Conservation (phyloP, 176 grass and related monocot species). For the Zoysia japonica region DNA sequence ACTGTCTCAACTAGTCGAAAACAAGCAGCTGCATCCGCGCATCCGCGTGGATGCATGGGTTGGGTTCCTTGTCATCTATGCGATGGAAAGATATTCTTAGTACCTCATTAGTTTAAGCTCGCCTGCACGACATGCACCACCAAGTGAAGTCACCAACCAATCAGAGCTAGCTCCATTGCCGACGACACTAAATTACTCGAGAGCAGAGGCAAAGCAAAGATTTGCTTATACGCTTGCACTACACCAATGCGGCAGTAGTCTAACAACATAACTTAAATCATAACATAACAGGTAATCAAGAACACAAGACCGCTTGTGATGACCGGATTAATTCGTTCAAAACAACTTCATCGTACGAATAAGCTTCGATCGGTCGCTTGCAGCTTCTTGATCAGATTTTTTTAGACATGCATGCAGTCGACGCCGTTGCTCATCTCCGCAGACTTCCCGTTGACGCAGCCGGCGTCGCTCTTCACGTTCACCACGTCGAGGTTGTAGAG, state of each 20-base stretch:
- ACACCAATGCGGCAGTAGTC: background rate
- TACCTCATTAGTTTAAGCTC: background rate
- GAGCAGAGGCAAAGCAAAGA: background rate
- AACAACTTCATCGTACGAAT: background rate
- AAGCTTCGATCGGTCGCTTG: too few relatives aligned
- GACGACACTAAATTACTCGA: background rate
- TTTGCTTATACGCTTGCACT: background rate
- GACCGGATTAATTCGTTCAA: background rate
- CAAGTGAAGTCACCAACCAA: background rate
- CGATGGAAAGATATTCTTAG: too few relatives aligned
- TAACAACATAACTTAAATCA: background rate
- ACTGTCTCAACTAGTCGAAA: too few relatives aligned
- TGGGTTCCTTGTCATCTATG: too few relatives aligned
- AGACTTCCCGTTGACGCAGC: slow-evolving; percentile 25
- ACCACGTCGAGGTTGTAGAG: slow-evolving; percentile 81
- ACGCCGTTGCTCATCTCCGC: background rate
- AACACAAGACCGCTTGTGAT: background rate
- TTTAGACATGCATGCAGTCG: slow-evolving; percentile 37
- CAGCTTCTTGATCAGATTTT: background rate
- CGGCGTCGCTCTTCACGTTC: background rate
- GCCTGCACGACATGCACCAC: background rate
- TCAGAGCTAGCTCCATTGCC: too few relatives aligned
- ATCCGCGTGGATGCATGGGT: too few relatives aligned
- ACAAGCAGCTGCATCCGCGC: too few relatives aligned
- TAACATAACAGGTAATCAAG: background rate